Conservation (phyloP, 2,329 filamentous ascomycete species). For the Clarireedia hainanense region DNA sequence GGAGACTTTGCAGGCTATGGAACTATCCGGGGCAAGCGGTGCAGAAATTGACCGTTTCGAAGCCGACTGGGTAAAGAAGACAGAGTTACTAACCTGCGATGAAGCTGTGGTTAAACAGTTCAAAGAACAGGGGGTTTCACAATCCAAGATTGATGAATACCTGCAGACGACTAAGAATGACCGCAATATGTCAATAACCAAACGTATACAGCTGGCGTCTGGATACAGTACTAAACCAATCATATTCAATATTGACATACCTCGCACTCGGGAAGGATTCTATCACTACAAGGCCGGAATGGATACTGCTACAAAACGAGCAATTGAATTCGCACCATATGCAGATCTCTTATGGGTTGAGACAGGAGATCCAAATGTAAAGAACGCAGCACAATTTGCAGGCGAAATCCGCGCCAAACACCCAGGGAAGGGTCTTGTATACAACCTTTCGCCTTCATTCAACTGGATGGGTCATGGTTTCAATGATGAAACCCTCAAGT, state of each 20-base stretch:
- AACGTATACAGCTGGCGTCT: conserved; percentile 65
- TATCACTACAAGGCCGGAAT: conserved; percentile 87
- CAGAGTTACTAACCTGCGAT: conserved; percentile 83
- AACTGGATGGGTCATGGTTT: conserved; percentile 99
- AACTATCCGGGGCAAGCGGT: conserved; percentile 66
- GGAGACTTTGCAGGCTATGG: conserved; percentile 86
- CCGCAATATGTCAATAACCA: conserved; percentile 68
- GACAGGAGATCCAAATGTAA: conserved; percentile 80
- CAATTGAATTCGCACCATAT: conserved; percentile 83
- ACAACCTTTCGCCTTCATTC: conserved; percentile 94
- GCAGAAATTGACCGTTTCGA: conserved; percentile 81
- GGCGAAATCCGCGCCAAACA: conserved; percentile 61
- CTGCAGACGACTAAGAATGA: conserved; percentile 52
- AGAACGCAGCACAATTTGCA: conserved; percentile 68
- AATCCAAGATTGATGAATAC: conserved; percentile 61
- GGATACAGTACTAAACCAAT: conserved; percentile 60
- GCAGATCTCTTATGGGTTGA: conserved; percentile 97
- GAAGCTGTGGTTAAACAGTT: conserved; percentile 79
- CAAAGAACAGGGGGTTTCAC: conserved; percentile 52
- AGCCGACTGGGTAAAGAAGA: conserved; percentile 77
- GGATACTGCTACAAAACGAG: conserved; percentile 82
- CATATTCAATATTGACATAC: conserved; percentile 84
- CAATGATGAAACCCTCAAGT: conserved; percentile 70
- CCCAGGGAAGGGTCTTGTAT: conserved; percentile 84
- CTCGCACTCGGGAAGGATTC: conserved; percentile 86